Evolutionary conservation across 2,329 filamentous ascomycete genomes (phyloP), one percentile per base, ranked within the genome.

Genomic region (Fusarium albidum): DNA sequence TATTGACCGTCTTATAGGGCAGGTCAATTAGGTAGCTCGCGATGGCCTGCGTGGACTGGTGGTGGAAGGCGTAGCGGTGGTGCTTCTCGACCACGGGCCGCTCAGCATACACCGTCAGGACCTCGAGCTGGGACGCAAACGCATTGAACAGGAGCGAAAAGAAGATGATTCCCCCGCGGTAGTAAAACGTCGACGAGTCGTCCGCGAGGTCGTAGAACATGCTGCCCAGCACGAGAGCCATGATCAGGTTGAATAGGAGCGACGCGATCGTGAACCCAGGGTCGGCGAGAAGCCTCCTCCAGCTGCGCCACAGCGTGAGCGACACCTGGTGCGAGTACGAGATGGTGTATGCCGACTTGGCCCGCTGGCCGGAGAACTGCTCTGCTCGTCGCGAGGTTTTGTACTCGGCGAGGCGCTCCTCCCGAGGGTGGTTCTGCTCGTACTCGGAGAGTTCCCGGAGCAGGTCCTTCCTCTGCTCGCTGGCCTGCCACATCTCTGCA

Each of bases 31-130:
- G 55, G 29, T 65, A 68, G 15, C 66, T 2, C 1, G 65, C 57
- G 5, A 68, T 35, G 0, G 69, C 68, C n/a, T 71, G 65, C 0
- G 69, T 64, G 0, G 68, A 69, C 9, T 72, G 71, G 2, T 72
- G 71, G 44, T 73, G 73, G 4, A 73, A 37, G 2, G 71, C 71
- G 32, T 73, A 73, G 1, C 68, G 63, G 5, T 62, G 51, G 21
- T 73, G 71, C 53, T 73, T 73, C 31, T 73, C 71, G 40, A 73
- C 60, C 26, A 74, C 65, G 2, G 57, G 61, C 4, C 65, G 60
- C 45, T 73, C 66, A 2, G 68, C 65, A 34, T 73, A 66, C 10
- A 66, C 46, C 1, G 64, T 65, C 57, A 67, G 57, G 17, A 66
- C 65, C 28, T 67, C 64, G 12, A 67, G 21, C 21, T 21, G 5